Base-by-base conservation (phyloP, 1,139 yeast species). In the Yamadazyma atlantica region DNA sequence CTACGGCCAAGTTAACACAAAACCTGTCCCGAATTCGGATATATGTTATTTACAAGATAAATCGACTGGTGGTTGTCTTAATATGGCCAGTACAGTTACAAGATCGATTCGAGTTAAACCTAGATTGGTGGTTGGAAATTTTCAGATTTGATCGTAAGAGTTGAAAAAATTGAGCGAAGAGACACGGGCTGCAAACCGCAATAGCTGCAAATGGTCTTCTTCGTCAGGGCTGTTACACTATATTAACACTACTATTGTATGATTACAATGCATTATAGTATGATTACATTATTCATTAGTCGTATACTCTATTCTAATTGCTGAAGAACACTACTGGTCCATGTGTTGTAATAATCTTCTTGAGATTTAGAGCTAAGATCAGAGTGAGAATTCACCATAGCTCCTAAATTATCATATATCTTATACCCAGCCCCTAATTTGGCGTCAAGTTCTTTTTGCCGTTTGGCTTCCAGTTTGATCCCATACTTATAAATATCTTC, bases 401-500 rank as follows among this genome's bases (percentile, higher is more conserved):
- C 45, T 0, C 75, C 75, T 34, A 67, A 53, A 9, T 34, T 48
- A 39, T 60, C 65, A 35, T 57, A 36, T 10, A 66, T 37, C 5
- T 55, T 58, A 63, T 66, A 60, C 3, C 65, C 69, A 8, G 42
- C 37, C 1, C 75, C 75, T 2, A 60, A 44, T 43, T 60, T 57
- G 14, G 62, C 69, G 12, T 44, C 51, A 11, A 50, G 44, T 44
- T 70, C 75, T 21, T 49, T 39, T n/a, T 52, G 52, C 32, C 51
- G 52, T 10, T 53, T 55, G 17, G 56, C 55, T 16, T 43, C 46
- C 26, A 38, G 44, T 19, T 36, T 33, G 46, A 45, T 35, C n/a
- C 67, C 66, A 47, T 57, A 61, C 49, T 66, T 60, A 44, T 60
- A 71, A 35, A 54, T 57, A 29, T 58, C 54, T 46, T 77, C 80